Percentiles rank a stretch among this genome's conserved stretches.
Conservation (phyloP, 106 monocot species). For the Dendrobium nobile region DNA sequence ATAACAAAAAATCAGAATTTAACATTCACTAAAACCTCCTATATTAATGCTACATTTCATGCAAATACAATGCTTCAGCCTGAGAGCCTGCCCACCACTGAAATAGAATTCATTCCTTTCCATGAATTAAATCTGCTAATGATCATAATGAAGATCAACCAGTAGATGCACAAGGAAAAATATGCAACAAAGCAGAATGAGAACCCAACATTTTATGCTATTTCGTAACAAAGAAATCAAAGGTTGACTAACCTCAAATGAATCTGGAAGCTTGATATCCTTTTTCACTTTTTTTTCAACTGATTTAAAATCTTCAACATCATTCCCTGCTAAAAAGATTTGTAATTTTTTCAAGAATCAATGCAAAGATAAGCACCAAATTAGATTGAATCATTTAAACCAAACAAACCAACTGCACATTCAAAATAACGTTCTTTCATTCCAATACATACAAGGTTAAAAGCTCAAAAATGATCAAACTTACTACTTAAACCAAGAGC, state of each 20-base stretch:
- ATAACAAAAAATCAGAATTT: not conserved
- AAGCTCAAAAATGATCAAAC: not conserved
- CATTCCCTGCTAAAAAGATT: not conserved
- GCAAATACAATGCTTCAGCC: not conserved
- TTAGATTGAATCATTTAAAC: not conserved
- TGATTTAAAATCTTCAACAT: not conserved
- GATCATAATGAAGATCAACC: not conserved
- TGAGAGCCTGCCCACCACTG: not conserved
- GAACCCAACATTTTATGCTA: not conserved
- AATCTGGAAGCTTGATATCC: not conserved
- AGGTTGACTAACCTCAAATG: not conserved
- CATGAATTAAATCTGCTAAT: not conserved
- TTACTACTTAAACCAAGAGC: not conserved
- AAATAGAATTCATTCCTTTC: not conserved
- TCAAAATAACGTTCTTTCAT: not conserved
- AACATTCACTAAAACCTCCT: not conserved
- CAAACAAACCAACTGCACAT: not conserved
- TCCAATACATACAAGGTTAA: not conserved
- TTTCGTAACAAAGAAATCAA: not conserved
- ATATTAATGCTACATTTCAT: not conserved
- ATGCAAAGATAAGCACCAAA: not conserved
- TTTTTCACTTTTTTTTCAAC: not conserved
- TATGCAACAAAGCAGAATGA: not conserved
- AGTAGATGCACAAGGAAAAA: not conserved
- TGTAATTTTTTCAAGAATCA: not conserved